Evolutionary conservation across 371 early-diverging fungal genomes (phyloP), one percentile per base, ranked within the genome.

Genomic region (Mortierella sp.): DNA sequence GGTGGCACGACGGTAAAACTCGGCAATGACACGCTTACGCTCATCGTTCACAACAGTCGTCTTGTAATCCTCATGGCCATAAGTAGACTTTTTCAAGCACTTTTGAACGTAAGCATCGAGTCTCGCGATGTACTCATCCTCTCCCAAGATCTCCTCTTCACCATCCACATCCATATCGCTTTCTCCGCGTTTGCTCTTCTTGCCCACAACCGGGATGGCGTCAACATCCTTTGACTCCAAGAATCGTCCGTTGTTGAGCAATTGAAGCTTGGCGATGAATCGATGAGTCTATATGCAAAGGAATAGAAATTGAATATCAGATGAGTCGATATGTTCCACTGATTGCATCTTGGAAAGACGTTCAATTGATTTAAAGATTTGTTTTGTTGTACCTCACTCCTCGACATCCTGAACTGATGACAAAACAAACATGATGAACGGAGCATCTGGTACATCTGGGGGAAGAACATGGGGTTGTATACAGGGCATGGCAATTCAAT

Each of bases 401-500:
- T 88, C 40, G 91, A 88, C 61, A 94, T 85, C 70, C 96, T 92
- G 77, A 99, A 94, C 22, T 89, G 87, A 78, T 96, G 94, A 87
- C 99, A 99, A 74, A 94, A 94, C 36, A 92, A 86, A 87, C 99
- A 99, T 63, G 90, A 87, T 4, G 95, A 90, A 70, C 94, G 94
- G 10, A 99, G 87, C 55, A 99, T 78, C 70, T 92, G 93, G 83
- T 92, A 94, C 84, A 98, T 85, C 36, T 95, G 91, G 28, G 92
- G 91, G 83, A 98, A 98, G 74, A 96, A 93, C 89, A 99, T 87
- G 41, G 99, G 96, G 86, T 99, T 97, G 87, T 97, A 97, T 45
- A 97, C 96, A 15, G 99, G 98, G 52, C 94, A 93, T 13, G 97
- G 94, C 16, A 99, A 91, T 80, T 99, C 99, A 67, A 99, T 99